Evolutionary conservation across 768 basidiomycete species (phyloP), one percentile per base, ranked within the genome.

Genomic region (Amylocystis lapponica): DNA sequence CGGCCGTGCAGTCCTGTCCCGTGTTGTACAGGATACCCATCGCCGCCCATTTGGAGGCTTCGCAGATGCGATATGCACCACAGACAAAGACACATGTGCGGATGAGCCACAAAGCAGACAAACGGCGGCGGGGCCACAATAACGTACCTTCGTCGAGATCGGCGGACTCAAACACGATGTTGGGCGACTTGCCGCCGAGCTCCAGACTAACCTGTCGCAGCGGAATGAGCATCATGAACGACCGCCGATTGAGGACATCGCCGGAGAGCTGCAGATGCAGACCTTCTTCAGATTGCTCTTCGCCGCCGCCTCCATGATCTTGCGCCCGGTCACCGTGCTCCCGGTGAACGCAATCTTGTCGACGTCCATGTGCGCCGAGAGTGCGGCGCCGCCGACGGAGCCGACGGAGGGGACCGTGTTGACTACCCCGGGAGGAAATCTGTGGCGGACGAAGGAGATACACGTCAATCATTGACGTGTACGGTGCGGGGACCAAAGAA

Each of bases 301-400:
- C 7, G 94, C 90, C 2, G 94, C 90, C 12, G 94, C 91, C 57
- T 85, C 81, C 80, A 92, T 84, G 57, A 98, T 81, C 57, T 84
- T 87, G 19, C 92, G 77, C 19, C 95, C 95, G 4, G 91, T 94
- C 43, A 78, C 58, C 12, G 92, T 94, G 27, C 87, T 91, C 35
- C 95, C 95, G 8, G 95, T 97, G 64, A 97, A 96, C 2, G 94
- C 93, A 48, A 97, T 76, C 65, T 96, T 95, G 69, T 96, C 90
- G 36, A 98, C 84, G 51, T 85, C 87, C 43, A 62, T 74, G 64
- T 98, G 95, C 10, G 76, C 63, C 5, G 93, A 68, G 46, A 98
- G 73, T 3, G 91, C 89, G 7, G 86, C 86, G 22, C 94, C 94
- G 41, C 90, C 91, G 29, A 88, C 74, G 36, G 73, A 50, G 22